phyloP scores from a whole-genome alignment of 768 basidiomycete species.

The Russula lepida region DNA sequence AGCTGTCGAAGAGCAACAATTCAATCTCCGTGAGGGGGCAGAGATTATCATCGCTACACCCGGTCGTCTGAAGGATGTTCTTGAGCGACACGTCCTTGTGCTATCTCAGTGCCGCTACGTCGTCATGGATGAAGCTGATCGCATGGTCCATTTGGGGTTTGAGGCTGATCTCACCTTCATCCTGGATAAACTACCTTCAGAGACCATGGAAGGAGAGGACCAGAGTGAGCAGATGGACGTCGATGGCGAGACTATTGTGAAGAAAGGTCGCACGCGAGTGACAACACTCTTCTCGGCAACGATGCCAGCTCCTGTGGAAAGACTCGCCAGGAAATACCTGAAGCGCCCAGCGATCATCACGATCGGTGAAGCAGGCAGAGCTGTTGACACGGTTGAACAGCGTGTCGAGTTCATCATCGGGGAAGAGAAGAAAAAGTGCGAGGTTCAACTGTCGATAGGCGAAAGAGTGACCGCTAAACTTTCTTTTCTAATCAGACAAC shows the following conservation, averaged over 20 bases:
- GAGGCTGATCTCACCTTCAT: constrained; percentile 93
- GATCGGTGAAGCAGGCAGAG: constrained; percentile 95
- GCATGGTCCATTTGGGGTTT: constrained; percentile 98
- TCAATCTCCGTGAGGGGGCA: constrained; percentile 94
- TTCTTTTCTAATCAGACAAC: constrained; percentile 43
- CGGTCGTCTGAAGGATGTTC: constrained; percentile 95
- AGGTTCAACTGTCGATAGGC: constrained; percentile 13
- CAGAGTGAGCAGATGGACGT: constrained; percentile 69
- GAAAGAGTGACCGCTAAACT: background rate
- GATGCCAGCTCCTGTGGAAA: constrained; percentile 96
- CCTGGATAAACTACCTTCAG: constrained; percentile 81
- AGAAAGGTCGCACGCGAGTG: constrained; percentile 78
- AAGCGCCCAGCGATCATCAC: constrained; percentile 91
- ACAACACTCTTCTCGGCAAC: constrained; percentile 97
- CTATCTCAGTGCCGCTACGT: constrained; percentile 96
- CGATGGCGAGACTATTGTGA: constrained; percentile 55
- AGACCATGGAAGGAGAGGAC: constrained; percentile 84
- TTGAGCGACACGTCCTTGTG: constrained; percentile 92
- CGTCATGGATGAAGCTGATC: constrained; percentile 99
- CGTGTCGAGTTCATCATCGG: constrained; percentile 85
- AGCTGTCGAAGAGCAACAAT: constrained; percentile 95
- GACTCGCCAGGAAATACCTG: constrained; percentile 90
- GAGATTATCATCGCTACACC: constrained; percentile 99
- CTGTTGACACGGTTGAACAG: constrained; percentile 97
- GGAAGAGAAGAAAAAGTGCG: constrained; percentile 95